Evolutionary conservation across 345 rosid species (phyloP), one percentile per base, ranked within the genome.

Genomic region (Salix udensis): DNA sequence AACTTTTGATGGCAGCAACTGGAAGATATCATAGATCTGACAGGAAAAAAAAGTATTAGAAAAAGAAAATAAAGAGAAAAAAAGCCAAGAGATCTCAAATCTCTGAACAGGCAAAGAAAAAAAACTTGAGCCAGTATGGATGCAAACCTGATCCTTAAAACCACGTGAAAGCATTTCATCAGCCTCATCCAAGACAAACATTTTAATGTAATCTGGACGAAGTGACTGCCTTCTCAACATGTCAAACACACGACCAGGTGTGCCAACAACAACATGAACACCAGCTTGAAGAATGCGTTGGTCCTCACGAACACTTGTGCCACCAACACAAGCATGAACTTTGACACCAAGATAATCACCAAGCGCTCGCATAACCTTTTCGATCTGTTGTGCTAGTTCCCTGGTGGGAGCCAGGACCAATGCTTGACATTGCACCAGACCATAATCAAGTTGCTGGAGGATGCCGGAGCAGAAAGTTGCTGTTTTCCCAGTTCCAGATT

Each of bases 81-180:
- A 12, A 13, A 19, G 26, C 9, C 7, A 48, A 44, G 21, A 58
- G 24, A n/a, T 26, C 2, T n/a, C 5, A 64, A 26, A 26, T 40
- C 3, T 28, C 1, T 4, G 21, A 14, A 12, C 12, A 21, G 6
- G 6, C 5, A 36, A 65, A 21, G 7, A 16, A 26, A 12, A 12
- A 60, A 37, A 55, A n/a, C 23, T 7, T 7, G 8, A 61, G 14
- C 36, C 71, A 44, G 13, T 19, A 64, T 14, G 50, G 53, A 15
- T 61, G 52, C 76, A 68, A 68, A 89, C 97, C 97, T 94, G 97
- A 79, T 92, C 97, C 84, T 94, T 94, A 70, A 94, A 92, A 84
- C 97, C 97, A 71, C 97, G 91, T 6, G 98, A 94, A 70, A 94
- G 97, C 98, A 94, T 94, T 71, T 94, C 97, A 89, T 94, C 98